phyloP scores from a whole-genome alignment of 2,329 filamentous ascomycete species.

The Sclerotinia borealis region DNA sequence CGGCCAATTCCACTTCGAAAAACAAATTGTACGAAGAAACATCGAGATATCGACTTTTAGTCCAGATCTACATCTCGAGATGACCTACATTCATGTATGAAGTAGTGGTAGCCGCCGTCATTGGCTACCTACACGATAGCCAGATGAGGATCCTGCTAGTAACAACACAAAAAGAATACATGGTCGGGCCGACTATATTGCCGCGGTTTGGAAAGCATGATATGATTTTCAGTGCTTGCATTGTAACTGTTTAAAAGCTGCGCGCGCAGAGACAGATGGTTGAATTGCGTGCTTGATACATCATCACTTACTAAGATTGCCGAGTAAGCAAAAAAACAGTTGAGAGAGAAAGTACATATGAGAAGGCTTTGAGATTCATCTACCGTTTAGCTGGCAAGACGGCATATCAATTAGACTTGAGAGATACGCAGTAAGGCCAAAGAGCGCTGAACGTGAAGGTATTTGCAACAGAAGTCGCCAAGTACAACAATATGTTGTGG shows the following conservation, averaged over 20 bases:
- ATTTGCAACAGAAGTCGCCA: neutral
- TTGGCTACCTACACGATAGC: neutral
- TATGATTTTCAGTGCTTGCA: neutral
- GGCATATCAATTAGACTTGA: neutral
- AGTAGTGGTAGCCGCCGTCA: neutral
- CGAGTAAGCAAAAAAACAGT: neutral
- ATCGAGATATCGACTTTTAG: neutral
- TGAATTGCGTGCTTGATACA: neutral
- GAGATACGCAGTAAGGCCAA: neutral
- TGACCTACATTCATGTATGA: neutral
- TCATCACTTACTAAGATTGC: neutral
- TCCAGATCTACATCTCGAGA: neutral
- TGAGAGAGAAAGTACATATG: neutral
- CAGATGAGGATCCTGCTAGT: neutral
- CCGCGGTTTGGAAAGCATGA: neutral
- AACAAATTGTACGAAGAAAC: neutral
- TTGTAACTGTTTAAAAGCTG: neutral
- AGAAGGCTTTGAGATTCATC: neutral
- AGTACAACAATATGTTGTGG: neutral
- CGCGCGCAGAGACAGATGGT: neutral
- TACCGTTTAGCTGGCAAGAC: neutral
- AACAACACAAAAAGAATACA: neutral
- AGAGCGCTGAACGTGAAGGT: neutral
- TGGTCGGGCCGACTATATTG: slow-evolving; percentile 1
- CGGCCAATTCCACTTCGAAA: neutral